These are phyloP conservation scores for Orychophragmus violaceus DNA, from an alignment of 345 rosid species.

Conservation along the genomic window DNA sequence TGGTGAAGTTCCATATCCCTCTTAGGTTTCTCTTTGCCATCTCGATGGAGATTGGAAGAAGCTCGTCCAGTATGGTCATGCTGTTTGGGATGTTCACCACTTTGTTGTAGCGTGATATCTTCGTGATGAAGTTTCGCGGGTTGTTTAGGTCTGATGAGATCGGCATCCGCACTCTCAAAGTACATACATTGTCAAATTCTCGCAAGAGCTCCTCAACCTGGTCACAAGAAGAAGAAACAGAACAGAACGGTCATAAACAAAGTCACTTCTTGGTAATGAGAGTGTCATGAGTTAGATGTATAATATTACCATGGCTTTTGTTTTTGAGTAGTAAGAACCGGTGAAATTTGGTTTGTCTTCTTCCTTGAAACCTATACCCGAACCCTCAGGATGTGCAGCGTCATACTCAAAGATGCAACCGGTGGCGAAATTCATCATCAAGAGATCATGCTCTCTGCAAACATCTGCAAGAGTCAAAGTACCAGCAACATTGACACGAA, in stretches of 20 bases:
- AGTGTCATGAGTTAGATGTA: background rate
- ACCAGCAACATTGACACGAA: slow-evolving; percentile 44
- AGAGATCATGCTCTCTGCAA: slow-evolving; percentile 35
- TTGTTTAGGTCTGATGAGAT: slow-evolving; percentile 53
- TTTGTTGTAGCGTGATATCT: slow-evolving; percentile 42
- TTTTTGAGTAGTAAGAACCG: slow-evolving; percentile 52
- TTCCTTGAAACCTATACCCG: slow-evolving; percentile 51
- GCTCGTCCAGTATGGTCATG: slow-evolving; percentile 60
- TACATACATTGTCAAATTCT: slow-evolving; percentile 48
- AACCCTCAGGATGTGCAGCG: slow-evolving; percentile 41
- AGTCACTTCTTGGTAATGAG: background rate
- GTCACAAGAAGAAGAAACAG: background rate
- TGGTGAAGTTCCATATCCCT: slow-evolving; percentile 59
- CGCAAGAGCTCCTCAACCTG: slow-evolving; percentile 54
- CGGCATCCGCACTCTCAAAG: slow-evolving; percentile 53
- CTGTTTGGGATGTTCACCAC: slow-evolving; percentile 58
- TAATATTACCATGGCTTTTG: slow-evolving; percentile 51
- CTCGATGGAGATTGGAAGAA: slow-evolving; percentile 50
- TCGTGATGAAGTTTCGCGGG: slow-evolving; percentile 47
- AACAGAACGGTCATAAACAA: too few relatives aligned
- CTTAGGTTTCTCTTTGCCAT: slow-evolving; percentile 51
- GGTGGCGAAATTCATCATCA: slow-evolving; percentile 53
- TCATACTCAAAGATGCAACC: slow-evolving; percentile 58
- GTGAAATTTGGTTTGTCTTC: slow-evolving; percentile 47
- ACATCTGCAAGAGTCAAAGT: slow-evolving; percentile 49